phyloP scores from a whole-genome alignment of 139 green algal species.

The Chlamydomonas schloesseri region DNA sequence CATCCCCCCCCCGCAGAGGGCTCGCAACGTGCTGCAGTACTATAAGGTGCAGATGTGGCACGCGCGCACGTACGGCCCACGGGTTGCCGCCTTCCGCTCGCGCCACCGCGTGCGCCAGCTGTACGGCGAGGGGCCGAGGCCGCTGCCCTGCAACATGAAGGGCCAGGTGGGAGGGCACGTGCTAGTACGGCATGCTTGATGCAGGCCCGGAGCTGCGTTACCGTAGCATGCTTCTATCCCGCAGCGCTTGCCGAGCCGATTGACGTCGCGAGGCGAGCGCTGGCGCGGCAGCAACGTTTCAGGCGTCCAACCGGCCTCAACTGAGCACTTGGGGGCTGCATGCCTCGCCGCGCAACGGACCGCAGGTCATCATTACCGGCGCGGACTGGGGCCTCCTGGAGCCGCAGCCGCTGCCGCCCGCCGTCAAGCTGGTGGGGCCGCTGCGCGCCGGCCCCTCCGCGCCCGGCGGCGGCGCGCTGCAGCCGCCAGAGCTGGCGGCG shows the following conservation, averaged over 20 bases:
- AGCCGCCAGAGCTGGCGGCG: constrained; percentile 5
- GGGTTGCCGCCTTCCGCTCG: constrained; percentile 3
- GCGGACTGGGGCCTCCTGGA: constrained; percentile 41
- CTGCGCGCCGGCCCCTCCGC: background rate
- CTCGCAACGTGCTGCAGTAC: constrained; percentile 16
- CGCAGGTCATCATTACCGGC: constrained; percentile 32
- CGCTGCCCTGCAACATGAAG: background rate
- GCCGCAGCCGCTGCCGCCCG: constrained; percentile 27
- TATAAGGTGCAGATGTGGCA: constrained; percentile 22
- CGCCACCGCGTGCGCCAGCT: background rate
- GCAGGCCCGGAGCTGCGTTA: too few species aligned
- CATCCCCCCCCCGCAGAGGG: background rate
- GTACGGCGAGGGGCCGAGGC: background rate
- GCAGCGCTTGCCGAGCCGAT: too few species aligned
- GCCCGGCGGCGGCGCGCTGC: background rate
- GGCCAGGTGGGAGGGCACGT: background rate
- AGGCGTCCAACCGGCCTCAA: too few species aligned
- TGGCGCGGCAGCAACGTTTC: too few species aligned
- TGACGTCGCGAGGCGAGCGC: too few species aligned
- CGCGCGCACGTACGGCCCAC: background rate
- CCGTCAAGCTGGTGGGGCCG: constrained; percentile 29
- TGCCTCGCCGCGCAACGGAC: too few species aligned
- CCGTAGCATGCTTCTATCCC: too few species aligned
- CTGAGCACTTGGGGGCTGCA: too few species aligned
- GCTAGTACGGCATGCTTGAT: too few species aligned